Base-by-base conservation (phyloP, 495 filamentous ascomycete genomes). In the Pyrenula aspistea region DNA sequence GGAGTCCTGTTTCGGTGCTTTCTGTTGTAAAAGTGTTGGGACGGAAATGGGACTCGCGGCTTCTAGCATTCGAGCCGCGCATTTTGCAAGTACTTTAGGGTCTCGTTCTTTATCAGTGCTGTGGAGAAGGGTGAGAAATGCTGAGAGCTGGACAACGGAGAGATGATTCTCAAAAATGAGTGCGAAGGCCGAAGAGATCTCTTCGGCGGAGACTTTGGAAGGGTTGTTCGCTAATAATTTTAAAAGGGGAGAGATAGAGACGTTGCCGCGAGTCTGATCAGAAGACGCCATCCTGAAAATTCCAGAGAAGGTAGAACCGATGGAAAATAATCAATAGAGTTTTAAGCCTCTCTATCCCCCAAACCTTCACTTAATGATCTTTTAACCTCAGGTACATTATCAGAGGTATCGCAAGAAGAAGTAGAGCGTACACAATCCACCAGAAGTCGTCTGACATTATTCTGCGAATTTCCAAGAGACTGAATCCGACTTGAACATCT, bases 111-210 rank as follows among this genome's bases (percentile, higher is more conserved):
- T 80, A 19, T 83, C 84, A 1, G 90, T 95, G 61, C 91, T 94
- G 66, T 95, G 89, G 22, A 99, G 73, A 22, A 88, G 83, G 24
- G 92, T 95, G 20, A 99, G 74, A 12, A 99, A 77, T 24, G 89
- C 84, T 3, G 85, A 86, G 2, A 85, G 86, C 61, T 97, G 94
- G 4, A 91, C 85, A 23, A 85, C 81, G 0, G 86, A 91, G 1
- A 96, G 73, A 49, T 81, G 77, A 70, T 96, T 83, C 23, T 87
- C 89, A 65, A 97, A 96, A 65, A 95, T 92, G 61, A 87, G 76
- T 2, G 88, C 83, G 61, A 99, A 84, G 15, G 93, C 91, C 8
- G 84, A 71, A 56, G 91, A 90, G 62, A 99, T 92, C 59, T 95
- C 87, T 36, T 83, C 77, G 20, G 91, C 84, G 20, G 81, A 80